Base-by-base conservation (phyloP, 352 stramenopile species). In the Pythium dissotocum region DNA sequence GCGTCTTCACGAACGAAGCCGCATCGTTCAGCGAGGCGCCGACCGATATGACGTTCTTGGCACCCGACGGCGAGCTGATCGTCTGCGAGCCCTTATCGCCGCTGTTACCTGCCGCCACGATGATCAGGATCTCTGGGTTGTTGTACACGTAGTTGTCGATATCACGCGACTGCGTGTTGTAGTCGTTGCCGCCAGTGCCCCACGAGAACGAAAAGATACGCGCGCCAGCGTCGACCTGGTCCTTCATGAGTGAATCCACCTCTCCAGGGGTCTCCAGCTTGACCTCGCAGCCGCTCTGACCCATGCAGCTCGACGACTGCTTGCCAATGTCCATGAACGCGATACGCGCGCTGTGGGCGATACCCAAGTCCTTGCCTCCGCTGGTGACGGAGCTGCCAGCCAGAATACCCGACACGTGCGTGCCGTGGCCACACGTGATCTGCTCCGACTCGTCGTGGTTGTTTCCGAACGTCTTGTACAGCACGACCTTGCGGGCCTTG, bases 281-380 rank as follows among this genome's bases (percentile, higher is more conserved):
- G 6, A 87, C 77, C 8, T 75, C 56, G 58, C 77, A 81, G 16
- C 83, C 76, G 26, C 52, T 75, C 7, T 61, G 75, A 16, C 77
- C 79, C 12, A 56, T 70, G 21, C 80, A 93, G 0, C 63, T 51
- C 0, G 64, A 59, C 0, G 73, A 60, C 58, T 89, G 82, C 44
- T 89, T 84, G 6, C 83, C 87, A 61, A 97, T 92, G 63, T 97
- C 90, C 78, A 97, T 94, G 57, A 97, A 95, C 2, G 89, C 88
- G 56, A 97, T 86, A 32, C 88, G 86, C 0, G 90, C 85, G 33
- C 78, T 87, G 10, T 83, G 88, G 9, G 89, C 90, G 46, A 92
- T 93, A 26, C 90, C 90, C 9, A 90, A 58, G 53, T 91, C 74
- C 16, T 55, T 64, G 32, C 77, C 64, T 32, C 67, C 63, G 18